These are phyloP conservation scores for Podospora conica DNA, from an alignment of 495 filamentous ascomycete species.

Conservation along the genomic window DNA sequence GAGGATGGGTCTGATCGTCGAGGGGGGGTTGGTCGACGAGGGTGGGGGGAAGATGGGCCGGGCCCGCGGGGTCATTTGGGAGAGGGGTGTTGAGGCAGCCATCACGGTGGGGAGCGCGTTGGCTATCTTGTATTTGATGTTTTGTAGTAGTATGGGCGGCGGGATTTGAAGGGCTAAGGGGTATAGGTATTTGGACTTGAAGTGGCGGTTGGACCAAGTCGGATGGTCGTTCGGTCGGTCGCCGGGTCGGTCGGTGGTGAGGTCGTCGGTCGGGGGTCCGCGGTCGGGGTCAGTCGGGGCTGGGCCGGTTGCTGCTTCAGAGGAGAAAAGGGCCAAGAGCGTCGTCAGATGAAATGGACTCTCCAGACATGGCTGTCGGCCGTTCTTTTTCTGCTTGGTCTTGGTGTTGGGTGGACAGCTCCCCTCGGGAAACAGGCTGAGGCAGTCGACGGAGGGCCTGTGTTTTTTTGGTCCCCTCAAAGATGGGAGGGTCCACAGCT, in stretches of 20 bases:
- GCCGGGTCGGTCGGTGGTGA: neutral
- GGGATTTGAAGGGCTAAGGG: neutral
- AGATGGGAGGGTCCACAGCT: neutral
- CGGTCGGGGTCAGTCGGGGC: no score
- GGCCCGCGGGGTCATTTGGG: slow-evolving; percentile 22
- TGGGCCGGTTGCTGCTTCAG: neutral
- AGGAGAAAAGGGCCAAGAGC: neutral
- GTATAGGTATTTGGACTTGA: neutral
- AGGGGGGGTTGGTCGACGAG: slow-evolving; percentile 15
- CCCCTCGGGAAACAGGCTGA: neutral
- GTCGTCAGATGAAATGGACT: neutral
- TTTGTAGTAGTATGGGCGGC: neutral
- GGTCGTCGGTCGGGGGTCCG: neutral
- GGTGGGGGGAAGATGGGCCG: slow-evolving; percentile 21
- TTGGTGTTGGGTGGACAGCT: neutral
- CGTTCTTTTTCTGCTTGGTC: neutral
- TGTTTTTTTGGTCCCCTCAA: neutral
- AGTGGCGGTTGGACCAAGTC: neutral
- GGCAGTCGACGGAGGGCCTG: neutral
- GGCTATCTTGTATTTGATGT: neutral
- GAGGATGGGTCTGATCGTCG: slow-evolving; percentile 43
- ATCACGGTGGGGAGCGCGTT: neutral
- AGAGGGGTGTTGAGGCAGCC: neutral
- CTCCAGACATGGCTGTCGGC: slow-evolving; percentile 12
- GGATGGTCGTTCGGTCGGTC: neutral